Percentiles rank a stretch among this genome's conserved stretches.
Evolutionary conservation across 192 early-diverging fungal species (phyloP).

Genomic region (Phycomyces blakesleeanus): DNA sequence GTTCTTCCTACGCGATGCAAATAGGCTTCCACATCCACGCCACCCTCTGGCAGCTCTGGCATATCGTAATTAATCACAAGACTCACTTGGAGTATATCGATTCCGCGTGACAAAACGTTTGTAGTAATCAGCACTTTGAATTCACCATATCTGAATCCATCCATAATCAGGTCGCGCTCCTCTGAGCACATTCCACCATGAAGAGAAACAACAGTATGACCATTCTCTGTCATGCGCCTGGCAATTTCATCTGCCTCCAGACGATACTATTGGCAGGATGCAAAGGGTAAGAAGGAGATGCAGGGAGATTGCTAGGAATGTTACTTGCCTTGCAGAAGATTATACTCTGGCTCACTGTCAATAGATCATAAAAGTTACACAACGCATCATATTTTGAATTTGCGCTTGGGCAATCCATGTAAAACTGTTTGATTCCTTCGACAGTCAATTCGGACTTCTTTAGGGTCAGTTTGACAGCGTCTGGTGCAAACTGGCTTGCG

Average conservation of each 20-base stretch:
- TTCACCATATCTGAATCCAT: constrained; percentile 83
- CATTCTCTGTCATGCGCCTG: constrained; percentile 67
- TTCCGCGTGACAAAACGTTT: constrained; percentile 94
- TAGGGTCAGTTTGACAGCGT: constrained; percentile 83
- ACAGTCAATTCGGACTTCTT: constrained; percentile 89
- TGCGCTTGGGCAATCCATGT: constrained; percentile 84
- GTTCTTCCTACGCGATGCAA: constrained; percentile 97
- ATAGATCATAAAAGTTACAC: constrained; percentile 67
- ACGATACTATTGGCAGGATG: constrained; percentile 47
- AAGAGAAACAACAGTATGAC: constrained; percentile 78
- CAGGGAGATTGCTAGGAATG: too few relatives aligned
- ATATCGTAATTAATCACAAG: constrained; percentile 97
- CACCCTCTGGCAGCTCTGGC: constrained; percentile 57
- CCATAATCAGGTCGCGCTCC: constrained; percentile 87
- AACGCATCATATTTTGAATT: constrained; percentile 80
- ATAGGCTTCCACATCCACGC: constrained; percentile 90
- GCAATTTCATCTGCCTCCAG: constrained; percentile 80
- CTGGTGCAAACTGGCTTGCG: constrained; percentile 76
- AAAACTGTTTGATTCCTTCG: constrained; percentile 93
- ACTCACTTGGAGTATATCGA: constrained; percentile 93
- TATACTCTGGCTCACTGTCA: constrained; percentile 95
- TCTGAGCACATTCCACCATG: constrained; percentile 73
- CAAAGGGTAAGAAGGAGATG: neutral
- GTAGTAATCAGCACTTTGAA: constrained; percentile 95
- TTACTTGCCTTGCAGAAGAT: constrained; percentile 83